phyloP scores from a whole-genome alignment of 495 filamentous ascomycete species.

The Penicillium goetzii region DNA sequence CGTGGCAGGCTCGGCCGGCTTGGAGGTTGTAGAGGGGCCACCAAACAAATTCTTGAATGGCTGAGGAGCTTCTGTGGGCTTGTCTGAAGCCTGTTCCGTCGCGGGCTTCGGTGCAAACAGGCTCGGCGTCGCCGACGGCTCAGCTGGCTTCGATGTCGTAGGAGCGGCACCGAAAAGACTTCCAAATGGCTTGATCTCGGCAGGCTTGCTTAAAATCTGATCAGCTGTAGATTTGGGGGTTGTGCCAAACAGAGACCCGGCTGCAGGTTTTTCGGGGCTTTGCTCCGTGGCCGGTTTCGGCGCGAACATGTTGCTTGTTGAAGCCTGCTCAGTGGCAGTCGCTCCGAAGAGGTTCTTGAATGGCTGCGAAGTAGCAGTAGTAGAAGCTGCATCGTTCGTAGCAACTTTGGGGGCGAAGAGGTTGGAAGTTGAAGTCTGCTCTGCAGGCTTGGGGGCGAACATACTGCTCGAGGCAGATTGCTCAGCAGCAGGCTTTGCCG shows the following conservation, averaged over 20 bases:
- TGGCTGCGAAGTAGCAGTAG: slow-evolving; percentile 5
- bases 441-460: slow-evolving; percentile 21
- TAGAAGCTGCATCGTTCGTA: slow-evolving; percentile 3
- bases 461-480: slow-evolving; percentile 9
- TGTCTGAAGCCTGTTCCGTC: slow-evolving; percentile 2
- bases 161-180: slow-evolving; percentile 19
- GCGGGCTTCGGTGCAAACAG: slow-evolving; percentile 19
- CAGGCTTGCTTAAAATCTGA: slow-evolving; percentile 6
- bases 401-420: slow-evolving; percentile 17
- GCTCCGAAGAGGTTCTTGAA: slow-evolving; percentile 15
- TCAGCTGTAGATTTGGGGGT: not conserved
- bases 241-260: not conserved
- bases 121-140: slow-evolving; percentile 4
- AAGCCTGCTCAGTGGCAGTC: not conserved
- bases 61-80: slow-evolving; percentile 6
- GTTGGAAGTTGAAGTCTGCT: slow-evolving; percentile 14
- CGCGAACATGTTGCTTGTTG: slow-evolving; percentile 5
- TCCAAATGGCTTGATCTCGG: slow-evolving; percentile 16
- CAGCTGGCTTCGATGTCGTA: slow-evolving; percentile 8
- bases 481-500: slow-evolving; percentile 15
- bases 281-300: slow-evolving; percentile 14
- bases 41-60: slow-evolving; percentile 18
- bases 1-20: slow-evolving; percentile 2
- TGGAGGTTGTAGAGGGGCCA: not conserved
- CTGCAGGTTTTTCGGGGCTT: not conserved